Base-by-base conservation (phyloP, 148 eudicot species). In the Salicornia ramosissima region DNA sequence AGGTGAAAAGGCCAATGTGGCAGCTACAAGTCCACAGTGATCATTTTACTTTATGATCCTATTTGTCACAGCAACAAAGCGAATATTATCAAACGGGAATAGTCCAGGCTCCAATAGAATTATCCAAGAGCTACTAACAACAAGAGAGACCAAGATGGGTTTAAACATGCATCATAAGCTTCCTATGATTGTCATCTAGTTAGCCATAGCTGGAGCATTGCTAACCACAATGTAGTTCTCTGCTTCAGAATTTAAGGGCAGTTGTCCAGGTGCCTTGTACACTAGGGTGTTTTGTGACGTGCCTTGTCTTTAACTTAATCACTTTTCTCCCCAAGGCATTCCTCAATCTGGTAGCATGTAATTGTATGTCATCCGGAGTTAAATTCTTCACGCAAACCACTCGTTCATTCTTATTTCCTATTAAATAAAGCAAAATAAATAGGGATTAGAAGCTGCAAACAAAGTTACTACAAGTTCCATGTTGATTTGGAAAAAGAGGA, bases 201-300 rank as follows among this genome's bases (percentile, higher is more conserved):
- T 45, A 49, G 18, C 24, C 24, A 25, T 42, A 29, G 71, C 16
- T 13, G 34, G 25, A 15, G 65, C 57, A 43, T 40, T 1, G 19
- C 51, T 45, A 51, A 33, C 34, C 25, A 49, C 14, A 46, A 3
- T 18, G 43, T 50, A 43, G 46, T 46, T 24, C 39, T 7, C 46
- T 5, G 67, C 58, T 63, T 85, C 77, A 85, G 21, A 88, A 59
- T 74, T 87, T 81, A 39, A 77, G 60, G 24, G 77, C 83, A 34
- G 74, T 68, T 77, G 90, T 82, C 98, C 98, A 90, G 45, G 96
- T 88, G 31, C 96, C 98, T 87, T 93, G 96, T 55, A 93, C 98
- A 60, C 96, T 90, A 25, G 96, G 90, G 76, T 86, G 78, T 49
- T 85, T 85, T 1, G 95, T 90, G 11, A 88, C 92, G 71, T 88